A percentile compares a stretch with the other conserved stretches of the same genome.
Evolutionary conservation across 345 rosid genomes (phyloP).

Genomic region (Excoecaria cochinchinensis): DNA sequence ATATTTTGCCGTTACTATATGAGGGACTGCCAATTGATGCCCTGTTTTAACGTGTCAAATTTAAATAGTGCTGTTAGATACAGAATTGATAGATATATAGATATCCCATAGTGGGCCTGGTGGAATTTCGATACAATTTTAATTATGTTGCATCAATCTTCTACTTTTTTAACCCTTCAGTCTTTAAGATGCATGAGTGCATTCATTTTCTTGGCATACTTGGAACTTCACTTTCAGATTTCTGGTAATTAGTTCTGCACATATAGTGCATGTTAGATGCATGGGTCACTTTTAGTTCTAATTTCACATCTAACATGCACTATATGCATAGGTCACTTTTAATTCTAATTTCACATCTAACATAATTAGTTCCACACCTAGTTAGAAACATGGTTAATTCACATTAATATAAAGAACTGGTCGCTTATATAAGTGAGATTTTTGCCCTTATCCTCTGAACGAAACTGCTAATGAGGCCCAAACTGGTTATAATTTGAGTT

Average conservation of each 20-base stretch:
- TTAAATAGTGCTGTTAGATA: not conserved
- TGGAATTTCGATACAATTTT: not conserved
- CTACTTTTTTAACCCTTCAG: not conserved
- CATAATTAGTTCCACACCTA: not conserved
- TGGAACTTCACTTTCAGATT: not conserved
- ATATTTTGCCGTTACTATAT: not conserved
- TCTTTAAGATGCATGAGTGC: not conserved
- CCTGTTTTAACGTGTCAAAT: not conserved
- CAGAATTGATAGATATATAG: not conserved
- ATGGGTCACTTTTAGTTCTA: no score
- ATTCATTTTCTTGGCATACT: conserved; percentile 4
- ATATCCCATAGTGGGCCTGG: not conserved
- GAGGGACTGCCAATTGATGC: not conserved
- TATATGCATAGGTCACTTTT: no score
- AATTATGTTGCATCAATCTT: not conserved
- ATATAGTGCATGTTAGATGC: not conserved
- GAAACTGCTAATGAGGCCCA: not conserved
- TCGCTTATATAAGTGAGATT: not conserved
- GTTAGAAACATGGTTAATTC: not conserved
- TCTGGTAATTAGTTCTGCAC: no score
- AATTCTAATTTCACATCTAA: no score
- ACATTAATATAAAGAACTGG: no score
- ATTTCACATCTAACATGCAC: no score
- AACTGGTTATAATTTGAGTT: not conserved
- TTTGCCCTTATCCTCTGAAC: not conserved